Base-by-base conservation (phyloP, 345 rosid species). In the Hibiscus syriacus region DNA sequence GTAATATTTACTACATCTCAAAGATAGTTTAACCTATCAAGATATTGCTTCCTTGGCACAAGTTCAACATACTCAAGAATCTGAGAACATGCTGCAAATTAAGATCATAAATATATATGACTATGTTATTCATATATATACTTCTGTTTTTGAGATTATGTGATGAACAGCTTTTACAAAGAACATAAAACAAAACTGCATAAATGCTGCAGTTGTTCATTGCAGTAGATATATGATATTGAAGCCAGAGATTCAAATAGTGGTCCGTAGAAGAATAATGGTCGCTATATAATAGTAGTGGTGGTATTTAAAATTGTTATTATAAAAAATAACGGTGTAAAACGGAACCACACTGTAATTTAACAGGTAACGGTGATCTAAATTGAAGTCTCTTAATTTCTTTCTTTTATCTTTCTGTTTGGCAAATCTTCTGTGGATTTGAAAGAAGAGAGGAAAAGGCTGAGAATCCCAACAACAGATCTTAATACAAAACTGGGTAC, bases 401-500 rank as follows among this genome's bases (percentile, higher is more conserved):
- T n/a, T 34, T 34, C 38, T 36, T 36, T 55, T 6, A 4, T 6
- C 34, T 45, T 36, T 63, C 34, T 23, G 16, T 45, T 14, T 1
- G 27, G 8, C 19, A 63, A 63, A 25, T 8, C 54, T 63, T 6
- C 5, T 16, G 36, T 13, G 8, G 39, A 45, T 62, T 25, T 23
- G 30, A 53, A 53, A 38, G 50, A 55, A 63, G 52, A n/a, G n/a
- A n/a, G n/a, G n/a, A n/a, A n/a, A n/a, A n/a, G 7, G 25, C 73
- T 58, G 46, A 27, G 6, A 32, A 14, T 66, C 29, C 27, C 19
- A 14, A 48, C 20, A 13, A 55, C 60, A 55, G 7, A 55, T 55
- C 19, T 49, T 38, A 61, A 60, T 36, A 1, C 20, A 49, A 49
- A 17, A 38, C 10, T 9, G 3, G 13, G 0, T 1, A 38, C 41